Evolutionary conservation across 257 asterid species (phyloP), one percentile per base, ranked within the genome.

Genomic region (Lantana camara): DNA sequence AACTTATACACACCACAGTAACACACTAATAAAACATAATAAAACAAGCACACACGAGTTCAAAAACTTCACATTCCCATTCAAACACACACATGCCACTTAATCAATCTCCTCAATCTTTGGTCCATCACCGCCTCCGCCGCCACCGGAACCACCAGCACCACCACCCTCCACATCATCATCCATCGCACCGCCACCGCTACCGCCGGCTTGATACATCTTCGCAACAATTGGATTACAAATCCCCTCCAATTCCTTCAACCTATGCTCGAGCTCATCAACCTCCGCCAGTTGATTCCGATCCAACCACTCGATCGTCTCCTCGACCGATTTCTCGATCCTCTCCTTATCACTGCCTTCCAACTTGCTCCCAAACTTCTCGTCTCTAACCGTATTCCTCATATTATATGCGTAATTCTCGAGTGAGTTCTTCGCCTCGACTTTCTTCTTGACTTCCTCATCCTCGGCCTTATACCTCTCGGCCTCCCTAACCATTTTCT

Each of bases 31-130:
- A 20, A 49, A 17, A 19, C 23, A 14, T 20, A 23, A 12, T 1
- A 63, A 32, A 64, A 12, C 13, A 13, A 9, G n/a, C 24, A 5
- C 12, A 5, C 0, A 44, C 20, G 32, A 30, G 12, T 9, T 21
- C 49, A 27, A 11, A 41, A 12, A 19, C 32, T 27, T 27, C 32
- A 27, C 32, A 27, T 27, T 2, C 5, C 32, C 32, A 27, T 22
- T 7, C 13, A 19, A 17, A 30, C 11, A 17, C 11, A 17, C 27
- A 13, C 9, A 15, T 12, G 48, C 41, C 57, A 48, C 42, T 67
- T 61, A 83, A 50, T 83, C 90, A 22, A 83, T 87, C 80, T 83
- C 90, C 63, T 80, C 87, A 60, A 80, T 80, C 78, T 78, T 83
- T 13, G 90, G 87, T 14, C 82, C 89, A 41, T 66, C 80, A 34